These are phyloP conservation scores for Rhodotorula glutinis DNA, from an alignment of 1,284 basidiomycete species.

Conservation along the genomic window DNA sequence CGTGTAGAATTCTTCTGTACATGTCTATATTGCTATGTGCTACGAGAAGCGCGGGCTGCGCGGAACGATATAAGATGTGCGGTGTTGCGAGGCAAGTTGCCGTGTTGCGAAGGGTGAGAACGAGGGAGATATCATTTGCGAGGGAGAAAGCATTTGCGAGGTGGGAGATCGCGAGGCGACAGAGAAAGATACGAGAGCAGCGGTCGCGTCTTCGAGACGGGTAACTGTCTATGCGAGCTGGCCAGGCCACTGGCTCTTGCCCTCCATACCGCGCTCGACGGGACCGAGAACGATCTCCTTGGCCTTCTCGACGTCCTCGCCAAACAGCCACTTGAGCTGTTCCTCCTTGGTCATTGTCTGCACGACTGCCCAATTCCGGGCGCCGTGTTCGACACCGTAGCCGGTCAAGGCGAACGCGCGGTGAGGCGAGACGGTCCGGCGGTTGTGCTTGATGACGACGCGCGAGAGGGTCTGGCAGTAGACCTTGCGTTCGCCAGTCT, in stretches of 20 bases:
- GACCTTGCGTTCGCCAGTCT: constrained; percentile 7
- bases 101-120: no score
- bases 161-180: no score
- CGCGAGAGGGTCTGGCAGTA: constrained; percentile 22
- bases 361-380: constrained; percentile 23
- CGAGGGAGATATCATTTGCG: no score
- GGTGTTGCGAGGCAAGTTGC: no score
- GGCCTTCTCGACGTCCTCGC: constrained; percentile 4
- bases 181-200: no score
- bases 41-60: no score
- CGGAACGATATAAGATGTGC: no score
- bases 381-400: constrained; percentile 16
- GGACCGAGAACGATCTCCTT: constrained; percentile 13
- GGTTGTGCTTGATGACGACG: constrained; percentile 31
- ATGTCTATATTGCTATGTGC: no score
- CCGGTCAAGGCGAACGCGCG: constrained; percentile 31
- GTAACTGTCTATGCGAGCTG: not conserved
- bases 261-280: constrained; percentile 26
- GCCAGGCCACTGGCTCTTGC: constrained; percentile 22
- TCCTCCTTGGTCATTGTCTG: constrained; percentile 18
- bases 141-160: no score
- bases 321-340: constrained; percentile 25
- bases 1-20: no score
- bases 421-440: constrained; percentile 28
- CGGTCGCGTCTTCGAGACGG: no score